Base-by-base conservation (phyloP, 495 filamentous ascomycete genomes). In the Trichoderma virens region DNA sequence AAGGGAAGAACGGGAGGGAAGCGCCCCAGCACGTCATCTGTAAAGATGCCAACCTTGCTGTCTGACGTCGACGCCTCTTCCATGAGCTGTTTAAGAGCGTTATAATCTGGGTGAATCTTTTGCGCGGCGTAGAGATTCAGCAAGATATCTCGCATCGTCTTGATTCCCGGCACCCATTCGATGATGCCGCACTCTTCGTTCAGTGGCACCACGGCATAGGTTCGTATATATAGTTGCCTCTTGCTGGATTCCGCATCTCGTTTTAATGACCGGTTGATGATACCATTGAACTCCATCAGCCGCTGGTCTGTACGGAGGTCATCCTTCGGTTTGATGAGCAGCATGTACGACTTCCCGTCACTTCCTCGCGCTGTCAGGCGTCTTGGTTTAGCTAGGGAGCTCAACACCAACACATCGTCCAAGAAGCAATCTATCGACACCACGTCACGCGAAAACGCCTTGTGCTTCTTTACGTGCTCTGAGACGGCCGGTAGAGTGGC, bases 141-240 rank as follows among this genome's bases (percentile, higher is more conserved):
- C 56, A 99, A 78, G 72, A 98, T 96, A 66, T 99, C 94, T 62
- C 94, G 90, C 63, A 98, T 80, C 20, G 94, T 92, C 67, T 92
- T 92, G 64, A 98, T 86, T 32, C 93, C 92, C 67, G 97, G 92
- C n/a, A 99, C 91, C 94, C 94, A 99, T 76, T 99, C 92, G 67
- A 99, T 96, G 60, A 96, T 85, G 65, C 94, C 94, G 69, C 94
- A 98, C 75, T 98, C 94, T 74, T 99, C 94, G 70, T 97, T 98
- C 56, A 99, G 77, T 13, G 94, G 94, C 4, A 93, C 97, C 34
- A 99, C 94, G 20, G 89, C 90, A 70, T 99, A 98, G 4, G 94
- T 98, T 73, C 92, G 92, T 74, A 99, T 96, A 70, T 97, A 90
- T 75, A 79, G 71, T 56, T 78, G 90, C 43, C 94, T 84, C 72